Base-by-base conservation (phyloP, 768 basidiomycete species). In the Royoungia palumana region DNA sequence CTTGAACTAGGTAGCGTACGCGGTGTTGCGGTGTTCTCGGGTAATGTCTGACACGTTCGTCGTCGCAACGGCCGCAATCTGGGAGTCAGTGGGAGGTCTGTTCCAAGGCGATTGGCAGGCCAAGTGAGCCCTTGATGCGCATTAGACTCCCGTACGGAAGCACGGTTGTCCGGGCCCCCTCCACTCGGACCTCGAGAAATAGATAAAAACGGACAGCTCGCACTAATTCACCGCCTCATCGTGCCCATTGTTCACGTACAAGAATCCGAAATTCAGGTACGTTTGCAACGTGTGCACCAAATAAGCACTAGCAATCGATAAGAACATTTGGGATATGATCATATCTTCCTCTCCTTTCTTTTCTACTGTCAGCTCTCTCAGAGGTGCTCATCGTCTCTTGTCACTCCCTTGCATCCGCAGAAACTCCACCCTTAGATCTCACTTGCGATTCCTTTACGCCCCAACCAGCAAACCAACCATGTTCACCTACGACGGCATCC, bases 401-500 rank as follows among this genome's bases (percentile, higher is more conserved):
- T 47, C 49, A 25, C 46, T 47, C 14, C 6, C 38, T 21, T 41
- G 17, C 20, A 22, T 35, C 44, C 32, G 38, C 45, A 61, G 51
- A 51, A 37, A 51, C 20, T 30, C 32, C 32, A 32, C 32, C 32
- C 32, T 27, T 27, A 51, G 32, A 40, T 41, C 47, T 12, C 43
- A 48, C 14, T 40, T 42, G 53, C 54, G 42, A 51, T 51, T 22
- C 16, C 42, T 56, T 16, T 44, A 46, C n/a, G 41, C 46, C 6
- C 41, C 52, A 4, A 37, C 50, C 34, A 52, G 41, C 35, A 52
- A 50, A 7, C 37, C 55, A 46, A 49, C 10, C 44, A 82, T 84
- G 82, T 81, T 74, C 63, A 75, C 75, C 49, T 67, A 72, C 55
- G 79, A 81, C 56, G 78, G 78, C 39, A 78, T 83, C 63, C 79